Base-by-base conservation (phyloP, 2,329 filamentous ascomycete genomes). In the Ilyonectria destructans region DNA sequence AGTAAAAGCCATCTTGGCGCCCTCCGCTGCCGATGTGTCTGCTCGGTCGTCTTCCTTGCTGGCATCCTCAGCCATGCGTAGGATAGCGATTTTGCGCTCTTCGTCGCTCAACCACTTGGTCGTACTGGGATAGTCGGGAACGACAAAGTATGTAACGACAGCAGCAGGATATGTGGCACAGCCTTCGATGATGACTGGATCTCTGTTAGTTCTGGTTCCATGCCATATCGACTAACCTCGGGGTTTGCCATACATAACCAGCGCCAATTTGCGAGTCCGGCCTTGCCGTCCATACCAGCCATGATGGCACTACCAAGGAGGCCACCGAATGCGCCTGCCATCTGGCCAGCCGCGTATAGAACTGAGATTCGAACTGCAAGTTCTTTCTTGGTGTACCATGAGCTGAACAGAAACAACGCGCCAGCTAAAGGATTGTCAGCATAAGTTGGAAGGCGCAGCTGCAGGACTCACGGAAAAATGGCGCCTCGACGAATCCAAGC, bases 261-360 rank as follows among this genome's bases (percentile, higher is more conserved):
- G 13, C 90, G 83, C 91, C 90, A 93, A 2, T 89, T 90, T 0
- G 84, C 86, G 2, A 91, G 79, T 0, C 90, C 91, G 87, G 80
- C 80, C 0, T 80, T 80, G 2, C 88, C 85, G 67, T 92, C 85
- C 84, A 95, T 87, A 57, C 91, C 88, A n/a, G 83, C 82, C 0
- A 88, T 90, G 62, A 95, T 92, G 7, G 91, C 90, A 0, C 88
- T 88, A 2, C 88, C 85, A 43, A 91, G 87, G 9, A 91, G 79
- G 2, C 91, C 92, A 0, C 91, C 92, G 74, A 94, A 94, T 1
- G 92, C 92, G 5, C 91, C 91, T 1, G 90, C 91, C 21, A 94
- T 87, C 31, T 94, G 83, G 0, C 90, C 89, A 0, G 91, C 92
- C 0, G 90, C 89, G 77, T 92, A 93, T 7, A 93, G 84, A 21